Conservation (phyloP, 768 basidiomycete genomes). For the Trametes punicea region DNA sequence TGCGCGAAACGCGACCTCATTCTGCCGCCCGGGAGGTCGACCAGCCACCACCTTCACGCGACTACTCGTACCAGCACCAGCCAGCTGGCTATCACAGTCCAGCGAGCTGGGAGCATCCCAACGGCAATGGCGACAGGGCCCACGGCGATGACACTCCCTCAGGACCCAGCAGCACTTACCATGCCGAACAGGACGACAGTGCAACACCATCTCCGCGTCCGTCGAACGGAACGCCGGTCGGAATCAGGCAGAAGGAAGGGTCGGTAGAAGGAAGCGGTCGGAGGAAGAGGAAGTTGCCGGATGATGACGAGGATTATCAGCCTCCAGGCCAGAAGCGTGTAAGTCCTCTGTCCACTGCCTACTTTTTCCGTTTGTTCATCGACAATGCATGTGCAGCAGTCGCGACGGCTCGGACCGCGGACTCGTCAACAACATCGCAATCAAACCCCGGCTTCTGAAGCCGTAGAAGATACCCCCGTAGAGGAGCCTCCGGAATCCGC, state of each 20-base stretch:
- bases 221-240: conserved; percentile 23
- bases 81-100: conserved; percentile 37
- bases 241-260: conserved; percentile 12
- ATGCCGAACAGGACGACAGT: conserved; percentile 31
- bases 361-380: background rate
- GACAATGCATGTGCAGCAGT: conserved; percentile 17
- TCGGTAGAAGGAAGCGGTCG: conserved; percentile 24
- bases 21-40: conserved; percentile 25
- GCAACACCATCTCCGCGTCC: conserved; percentile 28
- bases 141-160: conserved; percentile 38
- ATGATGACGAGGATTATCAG: conserved; percentile 56
- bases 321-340: conserved; percentile 54
- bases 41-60: conserved; percentile 31
- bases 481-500: conserved; percentile 32
- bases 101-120: conserved; percentile 38
- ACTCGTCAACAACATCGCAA: conserved; percentile 29
- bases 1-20: conserved; percentile 21
- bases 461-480: conserved; percentile 23
- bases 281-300: conserved; percentile 49
- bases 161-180: conserved; percentile 36
- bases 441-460: conserved; percentile 25
- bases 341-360: conserved; percentile 32
- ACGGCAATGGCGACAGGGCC: conserved; percentile 35
- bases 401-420: conserved; percentile 37
- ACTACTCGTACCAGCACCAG: conserved; percentile 39